phyloP scores from a whole-genome alignment of 306 rosid genomes.

The Rubus idaeus region DNA sequence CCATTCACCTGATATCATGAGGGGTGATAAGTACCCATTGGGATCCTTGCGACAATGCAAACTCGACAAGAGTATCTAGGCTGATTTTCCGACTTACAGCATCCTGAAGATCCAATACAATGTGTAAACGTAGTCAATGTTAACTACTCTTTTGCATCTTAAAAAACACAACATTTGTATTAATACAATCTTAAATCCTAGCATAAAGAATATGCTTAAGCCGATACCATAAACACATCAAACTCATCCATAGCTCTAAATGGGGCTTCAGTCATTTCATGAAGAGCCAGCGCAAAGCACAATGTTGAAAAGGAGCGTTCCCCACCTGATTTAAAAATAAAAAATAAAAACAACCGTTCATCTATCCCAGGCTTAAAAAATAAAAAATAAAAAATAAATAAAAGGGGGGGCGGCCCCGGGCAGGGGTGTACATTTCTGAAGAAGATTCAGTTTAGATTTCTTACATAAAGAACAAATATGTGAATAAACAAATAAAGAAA shows the following conservation, averaged over 20 bases:
- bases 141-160: background rate
- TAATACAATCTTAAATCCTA: background rate
- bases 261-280: conserved; percentile 93
- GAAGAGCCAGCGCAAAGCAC: conserved; percentile 90
- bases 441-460: background rate
- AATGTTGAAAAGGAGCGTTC: conserved; percentile 95
- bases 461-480: background rate
- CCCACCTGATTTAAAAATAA: conserved; percentile 66
- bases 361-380: background rate
- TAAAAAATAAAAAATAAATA: no score
- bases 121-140: background rate
- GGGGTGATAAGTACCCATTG: conserved; percentile 97
- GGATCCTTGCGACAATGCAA: conserved; percentile 80
- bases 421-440: background rate
- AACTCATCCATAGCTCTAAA: conserved; percentile 98
- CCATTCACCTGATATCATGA: conserved; percentile 77
- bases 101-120: conserved; percentile 56
- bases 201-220: background rate
- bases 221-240: conserved; percentile 87
- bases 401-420: no score
- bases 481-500: background rate
- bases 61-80: conserved; percentile 83
- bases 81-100: conserved; percentile 94
- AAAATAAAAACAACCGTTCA: background rate
- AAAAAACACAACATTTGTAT: background rate